These are phyloP conservation scores for Torulaspora quercuum DNA, from an alignment of 805 yeast genomes.

Conservation along the genomic window DNA sequence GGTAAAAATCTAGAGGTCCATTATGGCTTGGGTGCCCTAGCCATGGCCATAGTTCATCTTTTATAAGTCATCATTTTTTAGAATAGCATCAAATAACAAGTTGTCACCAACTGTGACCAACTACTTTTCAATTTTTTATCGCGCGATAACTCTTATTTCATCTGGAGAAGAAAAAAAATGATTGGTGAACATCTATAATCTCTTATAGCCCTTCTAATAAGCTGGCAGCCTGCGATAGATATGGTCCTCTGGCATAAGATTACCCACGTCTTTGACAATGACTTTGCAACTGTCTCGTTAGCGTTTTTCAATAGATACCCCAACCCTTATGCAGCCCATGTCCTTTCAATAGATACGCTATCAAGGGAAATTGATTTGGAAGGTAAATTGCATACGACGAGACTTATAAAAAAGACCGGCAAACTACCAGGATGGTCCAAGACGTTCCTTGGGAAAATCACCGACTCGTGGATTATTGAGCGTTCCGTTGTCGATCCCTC, in stretches of 20 bases:
- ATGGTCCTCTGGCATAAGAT: slow-evolving; percentile 67
- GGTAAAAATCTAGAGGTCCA: slow-evolving; percentile 7
- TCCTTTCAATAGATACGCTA: slow-evolving; percentile 75
- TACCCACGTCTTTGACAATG: slow-evolving; percentile 55
- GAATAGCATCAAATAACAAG: slow-evolving; percentile 1
- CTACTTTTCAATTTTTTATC: background rate
- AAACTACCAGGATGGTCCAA: slow-evolving; percentile 74
- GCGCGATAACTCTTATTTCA: no score
- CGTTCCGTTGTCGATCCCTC: slow-evolving; percentile 67
- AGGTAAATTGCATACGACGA: slow-evolving; percentile 67
- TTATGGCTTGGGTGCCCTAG: slow-evolving; percentile 21
- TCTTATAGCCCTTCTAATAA: background rate
- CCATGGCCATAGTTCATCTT: slow-evolving; percentile 16
- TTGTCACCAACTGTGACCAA: background rate
- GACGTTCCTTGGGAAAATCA: slow-evolving; percentile 66
- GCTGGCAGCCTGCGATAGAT: background rate
- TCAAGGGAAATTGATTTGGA: slow-evolving; percentile 53
- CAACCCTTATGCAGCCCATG: slow-evolving; percentile 81
- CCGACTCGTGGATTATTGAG: slow-evolving; percentile 81
- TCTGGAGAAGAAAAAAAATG: no score
- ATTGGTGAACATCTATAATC: no score
- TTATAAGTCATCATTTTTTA: background rate
- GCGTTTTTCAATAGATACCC: slow-evolving; percentile 74
- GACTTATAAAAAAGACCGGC: slow-evolving; percentile 74
- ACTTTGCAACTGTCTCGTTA: slow-evolving; percentile 67